Conservation (phyloP, 2,329 filamentous ascomycete genomes). For the Calycina marina region DNA sequence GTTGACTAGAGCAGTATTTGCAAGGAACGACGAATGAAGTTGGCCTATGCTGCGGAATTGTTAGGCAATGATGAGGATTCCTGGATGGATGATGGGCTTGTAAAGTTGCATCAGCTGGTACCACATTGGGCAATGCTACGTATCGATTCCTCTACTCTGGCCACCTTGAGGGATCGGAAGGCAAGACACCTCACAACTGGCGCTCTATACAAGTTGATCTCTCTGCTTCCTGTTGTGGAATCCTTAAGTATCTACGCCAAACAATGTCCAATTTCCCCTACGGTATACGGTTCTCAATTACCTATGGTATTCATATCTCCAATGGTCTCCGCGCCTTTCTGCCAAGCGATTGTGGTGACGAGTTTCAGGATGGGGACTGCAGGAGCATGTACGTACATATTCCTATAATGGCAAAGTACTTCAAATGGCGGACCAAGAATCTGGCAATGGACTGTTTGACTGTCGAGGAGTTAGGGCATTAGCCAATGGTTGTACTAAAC, state of each 20-base stretch:
- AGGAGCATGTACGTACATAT: background rate
- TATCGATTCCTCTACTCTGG: background rate
- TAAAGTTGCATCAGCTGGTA: background rate
- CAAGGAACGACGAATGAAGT: too few species aligned
- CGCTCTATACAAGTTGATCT: too few species aligned
- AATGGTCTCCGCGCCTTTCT: background rate
- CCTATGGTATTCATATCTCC: too few species aligned
- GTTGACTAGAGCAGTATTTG: too few species aligned
- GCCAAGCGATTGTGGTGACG: background rate
- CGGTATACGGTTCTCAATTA: background rate
- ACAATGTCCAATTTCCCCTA: background rate
- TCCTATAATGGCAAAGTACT: background rate
- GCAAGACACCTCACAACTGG: too few species aligned
- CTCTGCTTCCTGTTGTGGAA: background rate
- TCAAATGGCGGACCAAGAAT: background rate
- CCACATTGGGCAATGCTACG: background rate
- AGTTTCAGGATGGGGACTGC: background rate
- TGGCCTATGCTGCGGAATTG: too few species aligned
- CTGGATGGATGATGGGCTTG: background rate
- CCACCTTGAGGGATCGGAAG: background rate
- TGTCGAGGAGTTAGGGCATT: too few species aligned
- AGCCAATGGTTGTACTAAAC: background rate
- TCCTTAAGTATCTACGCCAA: background rate
- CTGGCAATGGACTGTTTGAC: too few species aligned
- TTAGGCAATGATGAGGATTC: background rate